Evolutionary conservation across 495 filamentous ascomycete species (phyloP).

Genomic region (Xylaria grammica): DNA sequence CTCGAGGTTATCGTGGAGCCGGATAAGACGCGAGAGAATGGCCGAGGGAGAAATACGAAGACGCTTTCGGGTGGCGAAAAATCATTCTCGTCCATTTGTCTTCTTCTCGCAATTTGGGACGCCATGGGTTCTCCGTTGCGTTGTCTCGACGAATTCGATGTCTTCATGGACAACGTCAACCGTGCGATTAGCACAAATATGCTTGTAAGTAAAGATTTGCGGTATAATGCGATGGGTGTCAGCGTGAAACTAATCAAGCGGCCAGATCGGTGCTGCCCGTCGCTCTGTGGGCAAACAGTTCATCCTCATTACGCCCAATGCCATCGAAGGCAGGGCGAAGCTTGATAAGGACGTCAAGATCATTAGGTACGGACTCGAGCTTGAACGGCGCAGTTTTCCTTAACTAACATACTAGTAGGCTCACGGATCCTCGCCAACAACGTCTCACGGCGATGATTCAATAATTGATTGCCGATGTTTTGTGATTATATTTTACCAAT

Average conservation of each 20-base stretch:
- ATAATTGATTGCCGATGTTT: not conserved
- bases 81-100: conserved; percentile 94
- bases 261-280: conserved; percentile 78
- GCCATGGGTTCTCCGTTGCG: conserved; percentile 95
- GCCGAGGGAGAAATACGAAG: conserved; percentile 77
- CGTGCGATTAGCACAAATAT: conserved; percentile 91
- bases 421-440: conserved; percentile 62
- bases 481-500: conserved; percentile 1
- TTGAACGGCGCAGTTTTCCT: not conserved
- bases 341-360: conserved; percentile 79
- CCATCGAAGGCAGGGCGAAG: conserved; percentile 72
- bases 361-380: conserved; percentile 66
- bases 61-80: conserved; percentile 96
- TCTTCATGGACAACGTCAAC: conserved; percentile 99
- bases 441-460: conserved; percentile 41
- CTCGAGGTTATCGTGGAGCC: conserved; percentile 84
- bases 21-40: conserved; percentile 71
- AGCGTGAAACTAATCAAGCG: not conserved
- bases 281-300: conserved; percentile 88
- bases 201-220: conserved; percentile 67
- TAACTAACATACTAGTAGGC: conserved; percentile 28
- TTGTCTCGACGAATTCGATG: conserved; percentile 98
- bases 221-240: conserved; percentile 22
- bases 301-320: conserved; percentile 94
- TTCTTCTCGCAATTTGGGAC: conserved; percentile 92